Evolutionary conservation across 2,329 filamentous ascomycete species (phyloP).

Genomic region (Erysiphe neolycopersici): DNA sequence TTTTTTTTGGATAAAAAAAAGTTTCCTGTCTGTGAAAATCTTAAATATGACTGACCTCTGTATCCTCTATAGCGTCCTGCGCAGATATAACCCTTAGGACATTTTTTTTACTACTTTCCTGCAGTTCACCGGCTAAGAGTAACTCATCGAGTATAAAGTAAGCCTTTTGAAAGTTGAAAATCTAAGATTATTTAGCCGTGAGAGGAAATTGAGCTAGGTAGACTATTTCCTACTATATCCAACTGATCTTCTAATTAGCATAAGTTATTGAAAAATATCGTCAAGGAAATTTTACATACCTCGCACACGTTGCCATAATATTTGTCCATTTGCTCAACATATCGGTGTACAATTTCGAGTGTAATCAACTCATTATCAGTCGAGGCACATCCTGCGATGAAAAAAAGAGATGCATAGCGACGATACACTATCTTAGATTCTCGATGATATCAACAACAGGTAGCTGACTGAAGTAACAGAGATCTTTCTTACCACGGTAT

Average conservation of each 20-base stretch:
- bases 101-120: conserved; percentile 99
- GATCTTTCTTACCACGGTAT: conserved; percentile 52
- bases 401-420: conserved; percentile 95
- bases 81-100: conserved; percentile 87
- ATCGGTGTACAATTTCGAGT: conserved; percentile 94
- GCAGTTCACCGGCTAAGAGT: conserved; percentile 80
- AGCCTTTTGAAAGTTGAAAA: conserved; percentile 99
- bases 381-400: conserved; percentile 92
- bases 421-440: conserved; percentile 98
- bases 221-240: conserved; percentile 7
- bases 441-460: conserved; percentile 16
- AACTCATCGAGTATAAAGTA: conserved; percentile 98
- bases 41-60: conserved; percentile 49
- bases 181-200: conserved; percentile 17
- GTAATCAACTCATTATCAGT: conserved; percentile 96
- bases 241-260: conserved; percentile 2
- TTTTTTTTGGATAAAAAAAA: too few relatives aligned
- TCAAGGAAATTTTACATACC: conserved; percentile 18
- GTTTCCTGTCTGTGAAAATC: too few relatives aligned
- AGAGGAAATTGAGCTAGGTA: background rate
- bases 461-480: background rate
- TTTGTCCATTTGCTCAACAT: conserved; percentile 99
- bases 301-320: conserved; percentile 99
- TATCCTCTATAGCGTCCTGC: conserved; percentile 92
- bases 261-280: too few relatives aligned